These are phyloP conservation scores for Tolypocladium cylindrosporum DNA, from an alignment of 2,329 filamentous ascomycete species.

Conservation along the genomic window DNA sequence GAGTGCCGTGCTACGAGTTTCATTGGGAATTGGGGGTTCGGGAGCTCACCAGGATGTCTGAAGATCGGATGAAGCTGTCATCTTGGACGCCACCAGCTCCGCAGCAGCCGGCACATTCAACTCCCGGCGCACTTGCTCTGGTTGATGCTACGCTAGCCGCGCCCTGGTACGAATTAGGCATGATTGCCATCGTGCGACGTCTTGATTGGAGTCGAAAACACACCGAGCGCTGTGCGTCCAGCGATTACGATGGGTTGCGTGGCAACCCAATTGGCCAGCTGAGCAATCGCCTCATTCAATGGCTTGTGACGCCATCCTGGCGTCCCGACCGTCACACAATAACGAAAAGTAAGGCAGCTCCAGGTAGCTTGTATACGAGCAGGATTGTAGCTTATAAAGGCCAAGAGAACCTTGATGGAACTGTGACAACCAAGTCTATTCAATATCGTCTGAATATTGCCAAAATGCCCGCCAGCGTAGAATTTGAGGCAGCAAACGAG, in stretches of 20 bases:
- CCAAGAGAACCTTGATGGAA: neutral
- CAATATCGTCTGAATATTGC: too few relatives aligned
- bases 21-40: too few relatives aligned
- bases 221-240: too few relatives aligned
- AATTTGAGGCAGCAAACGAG: slow-evolving; percentile 25
- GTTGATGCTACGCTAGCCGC: neutral
- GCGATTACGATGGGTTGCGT: neutral
- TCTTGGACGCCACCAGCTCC: neutral
- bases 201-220: neutral
- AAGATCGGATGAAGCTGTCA: neutral
- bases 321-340: neutral
- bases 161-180: neutral
- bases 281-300: neutral
- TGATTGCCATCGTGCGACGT: neutral
- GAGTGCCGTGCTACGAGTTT: too few relatives aligned
- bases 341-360: neutral
- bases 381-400: neutral
- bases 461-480: slow-evolving; percentile 10
- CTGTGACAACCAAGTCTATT: neutral
- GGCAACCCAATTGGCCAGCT: neutral
- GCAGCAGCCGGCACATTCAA: neutral
- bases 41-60: neutral
- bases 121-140: neutral
- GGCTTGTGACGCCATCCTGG: neutral
- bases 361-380: neutral